A percentile compares a stretch with the other conserved stretches of the same genome.
phyloP scores from a whole-genome alignment of 192 early-diverging fungal genomes.

The Jimgerdemannia lactiflua region DNA sequence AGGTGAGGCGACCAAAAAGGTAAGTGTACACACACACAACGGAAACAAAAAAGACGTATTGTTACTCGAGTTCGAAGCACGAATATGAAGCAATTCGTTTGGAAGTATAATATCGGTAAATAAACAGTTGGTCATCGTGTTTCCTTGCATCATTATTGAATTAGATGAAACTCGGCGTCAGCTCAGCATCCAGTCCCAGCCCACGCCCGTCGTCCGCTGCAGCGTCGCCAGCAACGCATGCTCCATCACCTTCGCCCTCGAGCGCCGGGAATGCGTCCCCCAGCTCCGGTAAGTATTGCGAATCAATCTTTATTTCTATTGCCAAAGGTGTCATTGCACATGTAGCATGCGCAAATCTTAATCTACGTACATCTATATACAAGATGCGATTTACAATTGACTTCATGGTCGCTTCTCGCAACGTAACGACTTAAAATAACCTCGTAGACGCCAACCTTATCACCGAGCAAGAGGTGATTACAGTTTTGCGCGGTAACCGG shows the following conservation, averaged over 20 bases:
- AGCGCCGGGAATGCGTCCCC: not conserved
- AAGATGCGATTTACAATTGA: too few relatives aligned
- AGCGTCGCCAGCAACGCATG: constrained; percentile 6
- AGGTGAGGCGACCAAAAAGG: constrained; percentile 7
- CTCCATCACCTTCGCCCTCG: not conserved
- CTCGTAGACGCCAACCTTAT: constrained; percentile 35
- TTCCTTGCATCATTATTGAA: too few relatives aligned
- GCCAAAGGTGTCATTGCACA: too few relatives aligned
- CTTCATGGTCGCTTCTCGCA: not conserved
- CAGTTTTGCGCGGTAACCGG: constrained; percentile 47
- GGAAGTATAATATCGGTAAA: too few relatives aligned
- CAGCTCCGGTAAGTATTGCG: not conserved
- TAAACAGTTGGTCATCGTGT: too few relatives aligned
- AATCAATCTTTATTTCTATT: too few relatives aligned
- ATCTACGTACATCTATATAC: too few relatives aligned
- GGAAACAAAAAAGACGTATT: too few relatives aligned
- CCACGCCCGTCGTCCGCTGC: not conserved
- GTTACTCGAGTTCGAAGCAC: too few relatives aligned
- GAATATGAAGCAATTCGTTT: too few relatives aligned
- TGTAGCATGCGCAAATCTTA: too few relatives aligned
- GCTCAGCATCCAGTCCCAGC: not conserved
- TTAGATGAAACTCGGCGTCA: not conserved
- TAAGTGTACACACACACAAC: not conserved
- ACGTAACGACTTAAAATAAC: too few relatives aligned
- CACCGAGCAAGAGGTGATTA: constrained; percentile 65